Percentiles rank a stretch among this genome's conserved stretches.
Evolutionary conservation across 148 eudicot genomes (phyloP).

Genomic region (Fagopyrum tataricum): DNA sequence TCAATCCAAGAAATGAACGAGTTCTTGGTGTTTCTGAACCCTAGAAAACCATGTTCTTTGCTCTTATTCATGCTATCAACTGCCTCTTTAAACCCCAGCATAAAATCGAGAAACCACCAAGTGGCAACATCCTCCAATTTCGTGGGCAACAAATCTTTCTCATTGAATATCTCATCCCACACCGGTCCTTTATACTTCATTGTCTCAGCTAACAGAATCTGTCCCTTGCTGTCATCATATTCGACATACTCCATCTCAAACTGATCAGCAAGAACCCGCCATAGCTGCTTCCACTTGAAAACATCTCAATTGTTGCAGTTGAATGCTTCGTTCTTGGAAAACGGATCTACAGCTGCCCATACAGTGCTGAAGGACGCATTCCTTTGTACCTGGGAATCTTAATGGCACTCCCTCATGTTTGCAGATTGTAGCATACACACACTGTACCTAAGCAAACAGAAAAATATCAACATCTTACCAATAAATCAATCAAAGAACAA

Average conservation of each 20-base stretch:
- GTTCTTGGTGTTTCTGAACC: constrained; percentile 41
- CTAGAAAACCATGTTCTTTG: constrained; percentile 46
- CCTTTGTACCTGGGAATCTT: constrained; percentile 29
- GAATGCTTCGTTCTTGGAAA: constrained; percentile 40
- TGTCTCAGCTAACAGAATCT: constrained; percentile 23
- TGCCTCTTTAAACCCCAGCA: constrained; percentile 5
- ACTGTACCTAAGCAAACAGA: constrained; percentile 11
- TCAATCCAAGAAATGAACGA: constrained; percentile 38
- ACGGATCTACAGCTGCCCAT: constrained; percentile 37
- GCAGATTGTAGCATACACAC: constrained; percentile 39
- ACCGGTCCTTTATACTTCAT: constrained; percentile 35
- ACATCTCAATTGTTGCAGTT: constrained; percentile 43
- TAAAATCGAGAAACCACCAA: constrained; percentile 31
- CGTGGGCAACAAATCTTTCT: constrained; percentile 28
- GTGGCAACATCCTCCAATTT: constrained; percentile 34
- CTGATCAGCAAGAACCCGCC: constrained; percentile 36
- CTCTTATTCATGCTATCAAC: constrained; percentile 46
- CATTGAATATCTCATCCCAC: constrained; percentile 40
- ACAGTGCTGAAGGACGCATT: constrained; percentile 20
- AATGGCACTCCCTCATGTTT: constrained; percentile 31
- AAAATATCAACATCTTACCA: no score
- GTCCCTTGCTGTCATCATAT: constrained; percentile 19
- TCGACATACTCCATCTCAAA: constrained; percentile 30
- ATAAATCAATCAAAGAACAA: no score
- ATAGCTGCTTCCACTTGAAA: constrained; percentile 41